Percentiles rank a stretch among this genome's conserved stretches.
These are phyloP conservation scores for Hibiscus tridactylites DNA, from an alignment of 345 rosid genomes.

Conservation along the genomic window DNA sequence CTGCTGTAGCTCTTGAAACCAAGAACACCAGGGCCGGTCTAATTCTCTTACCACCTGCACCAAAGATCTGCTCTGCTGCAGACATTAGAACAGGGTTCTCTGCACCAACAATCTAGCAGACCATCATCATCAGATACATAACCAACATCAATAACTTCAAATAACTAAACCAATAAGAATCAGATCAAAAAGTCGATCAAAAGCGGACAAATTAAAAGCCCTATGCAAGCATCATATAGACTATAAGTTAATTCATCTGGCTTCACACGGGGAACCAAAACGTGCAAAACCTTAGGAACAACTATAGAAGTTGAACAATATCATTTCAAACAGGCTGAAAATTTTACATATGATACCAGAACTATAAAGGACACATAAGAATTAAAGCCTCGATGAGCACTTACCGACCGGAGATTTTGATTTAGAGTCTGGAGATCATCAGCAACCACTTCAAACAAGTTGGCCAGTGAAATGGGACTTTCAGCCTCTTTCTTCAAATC, in stretches of 20 bases:
- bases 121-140: conserved; percentile 25
- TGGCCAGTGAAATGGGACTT: conserved; percentile 45
- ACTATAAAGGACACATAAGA: background rate
- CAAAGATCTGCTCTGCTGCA: conserved; percentile 92
- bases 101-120: conserved; percentile 85
- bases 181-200: background rate
- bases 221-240: background rate
- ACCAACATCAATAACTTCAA: background rate
- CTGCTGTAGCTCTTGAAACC: conserved; percentile 88
- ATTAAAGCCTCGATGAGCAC: conserved; percentile 18
- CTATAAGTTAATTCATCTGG: background rate
- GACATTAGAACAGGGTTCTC: conserved; percentile 92
- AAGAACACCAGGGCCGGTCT: conserved; percentile 92
- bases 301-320: background rate
- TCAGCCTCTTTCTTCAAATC: conserved; percentile 45
- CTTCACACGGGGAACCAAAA: background rate
- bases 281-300: background rate
- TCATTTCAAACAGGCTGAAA: background rate
- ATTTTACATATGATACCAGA: background rate
- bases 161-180: background rate
- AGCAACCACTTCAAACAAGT: conserved; percentile 69
- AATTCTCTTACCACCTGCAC: conserved; percentile 99
- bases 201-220: background rate
- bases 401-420: conserved; percentile 81
- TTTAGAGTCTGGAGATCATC: conserved; percentile 75